Base-by-base conservation (phyloP, 1,139 yeast species). In the Zygosaccharomyces sapae region DNA sequence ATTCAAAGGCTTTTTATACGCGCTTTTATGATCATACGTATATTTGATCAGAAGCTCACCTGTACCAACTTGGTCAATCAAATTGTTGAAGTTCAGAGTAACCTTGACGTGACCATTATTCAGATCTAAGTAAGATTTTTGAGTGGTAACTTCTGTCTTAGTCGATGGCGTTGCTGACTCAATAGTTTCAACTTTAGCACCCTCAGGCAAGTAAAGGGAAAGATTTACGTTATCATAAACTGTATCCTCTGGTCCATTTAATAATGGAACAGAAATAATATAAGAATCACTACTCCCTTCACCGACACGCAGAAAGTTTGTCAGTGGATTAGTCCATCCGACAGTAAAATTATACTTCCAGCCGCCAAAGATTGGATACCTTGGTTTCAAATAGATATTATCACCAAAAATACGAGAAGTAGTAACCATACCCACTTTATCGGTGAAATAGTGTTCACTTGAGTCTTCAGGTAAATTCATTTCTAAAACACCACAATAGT, bases 341-440 rank as follows among this genome's bases (percentile, higher is more conserved):
- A 92, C 70, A 18, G 98, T 92, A 72, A 88, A 92, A 69, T 92
- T 89, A 70, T 89, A 92, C 59, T 83, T 79, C 99, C 99, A 92
- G 36, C 90, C 95, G 43, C 98, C 99, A 69, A 88, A 86, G 6
- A 92, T 62, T 9, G 99, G 99, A 72, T 75, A 92, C 65, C 99
- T 77, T 47, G 98, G 98, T 61, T 77, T 80, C 55, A 92, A 67
- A 37, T 82, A 72, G 48, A 88, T 70, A 52, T 74, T 77, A 47
- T 75, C 69, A 2, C 61, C 61, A 12, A 75, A 60, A 36, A 76
- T 70, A 52, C 74, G 73, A 49, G 86, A 85, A 4, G 97, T 86
- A 6, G 96, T 83, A n/a, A 92, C 96, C 69, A 87, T 86, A 22
- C 98, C 98, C 25, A 92, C 96, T 57, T 85, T 77, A 67, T 92